Evolutionary conservation across 2,329 filamentous ascomycete genomes (phyloP), one percentile per base, ranked within the genome.

Genomic region (Fusarium buharicum): DNA sequence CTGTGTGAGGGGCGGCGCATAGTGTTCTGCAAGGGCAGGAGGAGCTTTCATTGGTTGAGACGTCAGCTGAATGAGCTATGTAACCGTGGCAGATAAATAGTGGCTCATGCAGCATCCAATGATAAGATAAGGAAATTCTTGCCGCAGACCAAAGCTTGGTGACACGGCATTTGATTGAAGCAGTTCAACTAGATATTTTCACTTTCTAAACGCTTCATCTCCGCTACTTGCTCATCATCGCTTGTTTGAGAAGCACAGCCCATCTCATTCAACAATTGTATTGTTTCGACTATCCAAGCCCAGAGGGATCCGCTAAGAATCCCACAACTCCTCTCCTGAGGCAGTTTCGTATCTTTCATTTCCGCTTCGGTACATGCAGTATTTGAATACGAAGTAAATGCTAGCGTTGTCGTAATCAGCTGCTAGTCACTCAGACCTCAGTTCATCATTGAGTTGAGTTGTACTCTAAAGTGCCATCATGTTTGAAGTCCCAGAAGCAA

Each of bases 401-500:
- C 50, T 59, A 55, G 50, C 44, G 38, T 48, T 45, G 27, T 40
- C 11, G 38, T 44, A 46, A 47, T 36, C 43, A 31, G 28, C 28
- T 38, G 45, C 17, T 38, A 40, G 16, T 16, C 30, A 44, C 44
- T 36, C 27, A 49, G 39, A 36, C 27, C 16, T 52, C 22, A 30
- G 16, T 41, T 31, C 37, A 52, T 28, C n/a, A 20, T 33, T 44
- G 49, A 50, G 43, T 37, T 46, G 43, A n/a, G 39, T 38, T n/a
- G 28, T 18, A 17, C 4, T 5, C 2, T 20, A 37, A 40, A 34
- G 30, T 20, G 27, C 13, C 37, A 52, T 24, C 50, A 74, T 75
- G 73, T 73, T 75, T 46, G 67, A 70, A 22, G 34, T 73, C 11
- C 70, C 70, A 6, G 59, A 70, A 30, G 74, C 73, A 30, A 76